These are phyloP conservation scores for Poa pratensis DNA, from an alignment of 176 grass and related monocot species.

Conservation along the genomic window DNA sequence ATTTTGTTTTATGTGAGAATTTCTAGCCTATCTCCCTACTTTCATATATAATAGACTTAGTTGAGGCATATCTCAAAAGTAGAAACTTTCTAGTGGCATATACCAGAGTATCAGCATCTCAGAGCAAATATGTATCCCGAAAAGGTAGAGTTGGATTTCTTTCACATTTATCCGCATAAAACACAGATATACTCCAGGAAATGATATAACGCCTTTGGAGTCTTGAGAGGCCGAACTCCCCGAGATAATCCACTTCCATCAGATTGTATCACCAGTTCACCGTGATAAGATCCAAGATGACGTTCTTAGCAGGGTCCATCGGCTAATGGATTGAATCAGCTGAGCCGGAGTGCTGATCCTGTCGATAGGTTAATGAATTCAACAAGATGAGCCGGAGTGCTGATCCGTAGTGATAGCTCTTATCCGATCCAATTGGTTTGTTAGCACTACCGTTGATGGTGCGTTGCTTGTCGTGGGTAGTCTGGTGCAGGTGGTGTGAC, in stretches of 20 bases:
- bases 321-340: not conserved
- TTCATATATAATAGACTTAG: not conserved
- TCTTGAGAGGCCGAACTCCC: not conserved
- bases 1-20: too few relatives aligned
- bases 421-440: not conserved
- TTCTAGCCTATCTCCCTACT: too few relatives aligned
- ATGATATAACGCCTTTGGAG: not conserved
- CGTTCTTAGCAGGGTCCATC: not conserved
- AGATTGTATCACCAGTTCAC: not conserved
- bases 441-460: not conserved
- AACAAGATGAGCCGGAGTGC: not conserved
- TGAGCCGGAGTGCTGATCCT: slow-evolving; percentile 4
- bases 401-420: not conserved
- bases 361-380: not conserved
- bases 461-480: not conserved
- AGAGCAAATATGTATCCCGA: not conserved
- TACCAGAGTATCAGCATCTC: not conserved
- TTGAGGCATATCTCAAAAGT: not conserved
- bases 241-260: not conserved
- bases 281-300: not conserved
- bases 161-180: not conserved
- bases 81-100: not conserved
- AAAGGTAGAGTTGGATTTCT: not conserved
- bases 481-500: not conserved
- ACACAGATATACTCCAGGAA: not conserved